Evolutionary conservation across 192 early-diverging fungal genomes (phyloP), one percentile per base, ranked within the genome.

Genomic region (Obelidium mucronatum): DNA sequence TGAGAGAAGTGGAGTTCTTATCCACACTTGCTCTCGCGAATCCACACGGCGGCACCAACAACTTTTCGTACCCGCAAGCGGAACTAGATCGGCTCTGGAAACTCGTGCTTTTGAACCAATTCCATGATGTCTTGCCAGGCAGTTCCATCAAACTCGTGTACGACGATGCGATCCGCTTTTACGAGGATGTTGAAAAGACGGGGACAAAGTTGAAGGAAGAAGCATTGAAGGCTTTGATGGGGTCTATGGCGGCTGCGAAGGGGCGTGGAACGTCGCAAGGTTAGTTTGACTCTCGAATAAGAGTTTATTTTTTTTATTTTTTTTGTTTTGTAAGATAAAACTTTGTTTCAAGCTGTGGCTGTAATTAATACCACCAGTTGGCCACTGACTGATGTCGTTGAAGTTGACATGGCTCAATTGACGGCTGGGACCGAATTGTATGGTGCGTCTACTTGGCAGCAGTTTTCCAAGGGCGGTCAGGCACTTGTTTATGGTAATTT

Each of bases 91-190:
- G 89, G 1, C 78, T 95, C 48, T 99, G 98, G 98, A 95, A 97
- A 79, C 80, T 91, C 55, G 78, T 96, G 13, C 89, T 95, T 26
- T 85, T 99, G 83, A 96, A 94, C 77, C 98, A 99, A 88, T 99
- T 99, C 79, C 98, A 99, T 75, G 97, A 98, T 82, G 94, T 98
- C 2, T 84, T 99, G 52, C 96, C 98, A 0, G 98, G 98, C 0
- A 93, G 93, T 2, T 85, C 91, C 19, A 98, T 99, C 75, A 93
- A 90, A 39, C 81, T 94, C 80, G 98, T 97, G 30, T 97, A 97
- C 79, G 81, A 89, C 24, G 98, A 99, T 81, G 95, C 92, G 17
- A 83, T 86, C 35, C 63, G 76, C 77, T 84, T 79, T 63, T 90
- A 90, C 65, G 54, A 78, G 30, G 86, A 88, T 61, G 74, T 90